A percentile compares a stretch with the other conserved stretches of the same genome.
phyloP scores from a whole-genome alignment of 75 land plant genomes.

The Picea sitchensis region DNA sequence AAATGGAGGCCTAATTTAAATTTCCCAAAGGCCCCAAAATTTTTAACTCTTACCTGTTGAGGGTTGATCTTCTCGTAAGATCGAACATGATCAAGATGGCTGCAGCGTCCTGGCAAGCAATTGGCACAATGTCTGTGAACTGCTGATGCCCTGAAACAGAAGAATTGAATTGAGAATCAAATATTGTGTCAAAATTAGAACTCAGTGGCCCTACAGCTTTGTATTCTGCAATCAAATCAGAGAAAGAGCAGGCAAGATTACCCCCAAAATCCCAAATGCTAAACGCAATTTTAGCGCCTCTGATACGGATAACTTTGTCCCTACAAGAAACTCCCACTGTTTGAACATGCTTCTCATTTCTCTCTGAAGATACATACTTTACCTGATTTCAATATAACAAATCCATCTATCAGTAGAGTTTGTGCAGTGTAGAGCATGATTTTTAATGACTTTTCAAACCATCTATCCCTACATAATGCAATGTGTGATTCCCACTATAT shows the following conservation, averaged over 20 bases:
- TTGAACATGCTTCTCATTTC: conserved; percentile 20
- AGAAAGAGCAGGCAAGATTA: background rate
- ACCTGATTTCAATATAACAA: conserved; percentile 32
- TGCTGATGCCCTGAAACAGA: conserved; percentile 36
- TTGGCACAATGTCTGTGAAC: conserved; percentile 50
- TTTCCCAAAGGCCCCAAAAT: no score
- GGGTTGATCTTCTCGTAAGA: conserved; percentile 63
- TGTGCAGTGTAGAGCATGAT: no score
- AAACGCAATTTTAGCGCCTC: conserved; percentile 55
- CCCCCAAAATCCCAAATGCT: conserved; percentile 85
- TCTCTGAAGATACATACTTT: conserved; percentile 49
- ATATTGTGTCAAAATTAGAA: no score
- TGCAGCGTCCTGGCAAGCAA: conserved; percentile 78
- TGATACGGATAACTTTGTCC: conserved; percentile 46
- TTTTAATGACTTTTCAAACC: no score
- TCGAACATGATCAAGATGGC: conserved; percentile 80
- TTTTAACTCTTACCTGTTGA: conserved; percentile 39
- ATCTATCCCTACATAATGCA: no score
- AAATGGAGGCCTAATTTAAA: no score
- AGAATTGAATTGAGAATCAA: background rate
- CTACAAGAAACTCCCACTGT: conserved; percentile 41
- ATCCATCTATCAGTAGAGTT: no score
- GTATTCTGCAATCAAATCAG: no score
- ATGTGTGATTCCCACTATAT: no score
- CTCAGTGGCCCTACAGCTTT: no score